Evolutionary conservation across 2,329 filamentous ascomycete species (phyloP), one percentile per base, ranked within the genome.

Genomic region (Ciborinia camelliae): DNA sequence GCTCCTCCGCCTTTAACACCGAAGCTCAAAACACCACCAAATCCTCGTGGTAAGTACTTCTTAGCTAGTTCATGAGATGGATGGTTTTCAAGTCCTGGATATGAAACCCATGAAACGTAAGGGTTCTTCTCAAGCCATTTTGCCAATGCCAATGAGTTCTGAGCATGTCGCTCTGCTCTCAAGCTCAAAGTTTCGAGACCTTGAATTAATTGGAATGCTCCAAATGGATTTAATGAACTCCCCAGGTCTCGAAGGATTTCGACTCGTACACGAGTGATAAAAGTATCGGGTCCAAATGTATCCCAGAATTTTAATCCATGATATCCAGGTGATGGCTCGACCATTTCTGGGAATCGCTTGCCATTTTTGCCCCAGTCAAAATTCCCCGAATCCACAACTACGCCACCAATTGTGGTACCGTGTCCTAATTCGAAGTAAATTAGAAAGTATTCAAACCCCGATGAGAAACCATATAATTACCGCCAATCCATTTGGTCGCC

Each of bases 231-330:
- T 66, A 98, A 81, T 54, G 86, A 82, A 10, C 90, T 85, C 58
- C 94, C 94, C 1, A 97, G 78, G 75, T 98, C 94, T 66, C 95
- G 90, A 67, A 96, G 84, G 71, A 95, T 88, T 81, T 98, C 94
- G 47, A 97, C 92, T 59, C 94, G 88, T 39, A 91, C 87, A 61
- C 92, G 88, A 74, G 96, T 90, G 73, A 90, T 90, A 77, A 92
- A 97, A 37, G 91, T 85, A 71, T 92, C 84, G 64, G 86, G 77
- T 41, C 93, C 93, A 71, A 97, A 96, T 0, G 92, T 93, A 72
- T 97, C 92, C 84, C 87, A 96, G 83, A 98, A 97, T 76, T 92
- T 94, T 70, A 97, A 84, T 43, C 93, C 92, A 79, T 97, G 93
- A 81, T 96, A 97, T 62, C 93, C 92, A 63, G 90, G 89, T 0